Conservation (phyloP, 2,329 filamentous ascomycete species). For the Sphaerulina musiva region DNA sequence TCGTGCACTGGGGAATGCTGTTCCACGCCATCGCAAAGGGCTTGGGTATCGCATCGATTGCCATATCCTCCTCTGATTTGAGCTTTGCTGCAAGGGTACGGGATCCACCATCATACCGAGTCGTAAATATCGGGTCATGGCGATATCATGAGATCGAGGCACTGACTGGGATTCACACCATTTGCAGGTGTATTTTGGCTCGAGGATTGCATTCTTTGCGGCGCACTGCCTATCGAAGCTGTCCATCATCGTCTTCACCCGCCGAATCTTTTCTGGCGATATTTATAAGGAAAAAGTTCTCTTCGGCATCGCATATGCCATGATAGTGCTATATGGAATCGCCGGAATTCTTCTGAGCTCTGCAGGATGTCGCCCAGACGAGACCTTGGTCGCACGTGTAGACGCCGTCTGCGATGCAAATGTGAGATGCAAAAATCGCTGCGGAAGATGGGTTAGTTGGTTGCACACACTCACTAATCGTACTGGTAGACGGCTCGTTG, state of each 20-base stretch:
- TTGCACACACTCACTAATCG: slow-evolving; percentile 2
- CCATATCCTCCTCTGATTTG: slow-evolving; percentile 8
- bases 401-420: slow-evolving; percentile 22
- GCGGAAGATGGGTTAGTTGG: too few relatives aligned
- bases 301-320: slow-evolving; percentile 17
- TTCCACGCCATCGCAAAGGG: slow-evolving; percentile 13
- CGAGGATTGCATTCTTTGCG: slow-evolving; percentile 18
- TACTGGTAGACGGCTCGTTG: slow-evolving; percentile 14
- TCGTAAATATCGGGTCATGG: not conserved
- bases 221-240: slow-evolving; percentile 21
- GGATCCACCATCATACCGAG: not conserved
- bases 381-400: slow-evolving; percentile 12
- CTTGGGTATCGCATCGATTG: slow-evolving; percentile 12
- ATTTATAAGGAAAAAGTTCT: slow-evolving; percentile 21
- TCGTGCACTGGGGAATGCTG: slow-evolving; percentile 18
- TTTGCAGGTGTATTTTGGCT: slow-evolving; percentile 20
- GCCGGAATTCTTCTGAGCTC: slow-evolving; percentile 20
- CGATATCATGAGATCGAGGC: not conserved
- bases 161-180: not conserved
- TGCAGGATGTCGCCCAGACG: slow-evolving; percentile 17
- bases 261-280: slow-evolving; percentile 22
- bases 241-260: slow-evolving; percentile 23
- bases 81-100: slow-evolving; percentile 10
- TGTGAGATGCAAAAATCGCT: not conserved
- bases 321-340: slow-evolving; percentile 16